Conservation (phyloP, 352 stramenopile species). For the Pythium phragmiticola region DNA sequence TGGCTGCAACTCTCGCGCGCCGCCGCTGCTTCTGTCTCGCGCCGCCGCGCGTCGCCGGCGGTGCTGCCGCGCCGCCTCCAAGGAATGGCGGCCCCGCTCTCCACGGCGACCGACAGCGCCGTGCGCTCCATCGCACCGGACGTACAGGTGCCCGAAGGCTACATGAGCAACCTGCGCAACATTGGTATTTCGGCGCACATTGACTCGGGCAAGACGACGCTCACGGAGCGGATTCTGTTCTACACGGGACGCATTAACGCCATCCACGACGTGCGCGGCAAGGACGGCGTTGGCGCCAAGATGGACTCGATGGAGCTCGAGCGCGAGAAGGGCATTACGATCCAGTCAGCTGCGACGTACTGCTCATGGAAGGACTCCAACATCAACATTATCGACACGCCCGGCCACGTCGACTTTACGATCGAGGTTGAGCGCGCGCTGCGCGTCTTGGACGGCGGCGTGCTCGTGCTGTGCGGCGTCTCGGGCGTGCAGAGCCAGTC, state of each 20-base stretch:
- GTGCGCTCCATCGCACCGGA: conserved; percentile 46
- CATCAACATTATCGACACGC: conserved; percentile 99
- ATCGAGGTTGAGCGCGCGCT: conserved; percentile 98
- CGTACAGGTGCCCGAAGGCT: conserved; percentile 56
- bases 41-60: conserved; percentile 22
- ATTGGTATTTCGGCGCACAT: conserved; percentile 97
- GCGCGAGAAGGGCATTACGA: conserved; percentile 99
- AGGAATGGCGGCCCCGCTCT: conserved; percentile 17
- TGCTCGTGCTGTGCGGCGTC: conserved; percentile 92
- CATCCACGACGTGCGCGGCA: conserved; percentile 96
- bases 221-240: conserved; percentile 99
- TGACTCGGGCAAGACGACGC: conserved; percentile 98
- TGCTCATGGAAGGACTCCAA: conserved; percentile 95
- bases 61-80: conserved; percentile 26
- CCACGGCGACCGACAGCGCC: conserved; percentile 2
- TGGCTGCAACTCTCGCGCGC: conserved; percentile 59
- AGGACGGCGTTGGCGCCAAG: conserved; percentile 98
- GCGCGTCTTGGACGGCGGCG: conserved; percentile 97
- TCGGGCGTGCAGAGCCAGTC: conserved; percentile 97
- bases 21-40: conserved; percentile 23
- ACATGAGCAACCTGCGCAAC: conserved; percentile 90
- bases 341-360: conserved; percentile 98
- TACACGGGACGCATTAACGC: conserved; percentile 98
- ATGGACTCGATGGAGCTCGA: conserved; percentile 99
- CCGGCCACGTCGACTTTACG: conserved; percentile 99